These are phyloP conservation scores for Globisporangium canariense DNA, from an alignment of 352 stramenopile species.

Conservation along the genomic window DNA sequence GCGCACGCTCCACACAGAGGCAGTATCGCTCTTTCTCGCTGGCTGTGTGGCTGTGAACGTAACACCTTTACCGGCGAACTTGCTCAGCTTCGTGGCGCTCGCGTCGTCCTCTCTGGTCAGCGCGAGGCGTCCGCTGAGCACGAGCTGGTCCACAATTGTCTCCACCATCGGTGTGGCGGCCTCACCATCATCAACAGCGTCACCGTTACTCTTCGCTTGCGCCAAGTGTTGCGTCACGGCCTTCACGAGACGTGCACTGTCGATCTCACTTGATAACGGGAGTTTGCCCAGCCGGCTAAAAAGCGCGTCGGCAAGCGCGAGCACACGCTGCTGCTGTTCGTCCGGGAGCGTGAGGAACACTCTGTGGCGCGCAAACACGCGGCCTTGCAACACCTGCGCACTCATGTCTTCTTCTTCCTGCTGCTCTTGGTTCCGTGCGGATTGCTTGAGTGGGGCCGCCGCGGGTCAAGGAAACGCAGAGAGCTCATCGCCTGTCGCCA, in stretches of 20 bases:
- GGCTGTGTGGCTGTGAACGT: neutral
- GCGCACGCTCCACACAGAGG: neutral
- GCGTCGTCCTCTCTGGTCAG: neutral
- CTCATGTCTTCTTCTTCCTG: neutral
- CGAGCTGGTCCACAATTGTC: neutral
- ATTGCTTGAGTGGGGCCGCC: too few relatives aligned
- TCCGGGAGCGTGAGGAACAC: constrained; percentile 3
- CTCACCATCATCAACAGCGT: neutral
- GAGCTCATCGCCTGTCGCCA: too few relatives aligned
- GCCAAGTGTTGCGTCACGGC: neutral
- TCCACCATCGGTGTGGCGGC: neutral
- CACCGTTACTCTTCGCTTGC: neutral
- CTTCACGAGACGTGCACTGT: neutral
- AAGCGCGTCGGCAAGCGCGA: neutral
- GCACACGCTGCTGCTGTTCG: constrained; percentile 4
- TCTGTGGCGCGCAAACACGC: constrained; percentile 8
- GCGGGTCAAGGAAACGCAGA: neutral
- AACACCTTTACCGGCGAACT: neutral
- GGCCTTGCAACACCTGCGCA: constrained; percentile 1
- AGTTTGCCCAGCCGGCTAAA: neutral
- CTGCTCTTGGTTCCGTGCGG: neutral
- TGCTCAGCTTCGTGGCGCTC: neutral
- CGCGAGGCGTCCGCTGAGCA: neutral
- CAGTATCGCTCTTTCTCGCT: neutral
- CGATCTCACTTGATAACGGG: neutral